Percentiles rank a stretch among this genome's conserved stretches.
Evolutionary conservation across 164 flowering plant species (phyloP).

Genomic region (Nymphaea thermarum): DNA sequence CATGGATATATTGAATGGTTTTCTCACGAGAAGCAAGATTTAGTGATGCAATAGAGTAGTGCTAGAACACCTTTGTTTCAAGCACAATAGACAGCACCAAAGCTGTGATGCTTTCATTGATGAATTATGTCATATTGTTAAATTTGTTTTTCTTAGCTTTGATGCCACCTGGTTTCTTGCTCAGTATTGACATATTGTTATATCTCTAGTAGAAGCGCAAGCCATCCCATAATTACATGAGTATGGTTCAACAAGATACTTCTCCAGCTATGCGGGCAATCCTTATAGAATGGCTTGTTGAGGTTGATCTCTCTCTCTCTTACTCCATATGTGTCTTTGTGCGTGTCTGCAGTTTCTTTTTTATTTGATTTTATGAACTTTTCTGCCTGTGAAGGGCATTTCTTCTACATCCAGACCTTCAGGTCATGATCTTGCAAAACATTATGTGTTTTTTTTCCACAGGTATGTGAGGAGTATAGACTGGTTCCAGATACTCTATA

Average conservation of each 20-base stretch:
- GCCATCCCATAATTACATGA: constrained; percentile 85
- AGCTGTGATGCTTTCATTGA: too few species aligned
- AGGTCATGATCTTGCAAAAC: constrained; percentile 7
- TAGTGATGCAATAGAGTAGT: too few species aligned
- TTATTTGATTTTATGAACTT: background rate
- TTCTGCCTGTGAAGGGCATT: background rate
- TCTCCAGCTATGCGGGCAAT: constrained; percentile 90
- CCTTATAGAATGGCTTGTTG: constrained; percentile 94
- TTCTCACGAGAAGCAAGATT: too few species aligned
- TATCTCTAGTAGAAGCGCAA: constrained; percentile 54
- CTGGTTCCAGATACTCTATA: constrained; percentile 90
- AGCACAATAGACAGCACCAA: too few species aligned
- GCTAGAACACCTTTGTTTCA: too few species aligned
- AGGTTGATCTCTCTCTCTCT: constrained; percentile 26
- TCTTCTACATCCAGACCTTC: too few species aligned
- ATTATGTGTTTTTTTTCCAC: constrained; percentile 4
- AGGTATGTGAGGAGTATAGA: constrained; percentile 97
- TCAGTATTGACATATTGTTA: too few species aligned
- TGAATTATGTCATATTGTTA: too few species aligned
- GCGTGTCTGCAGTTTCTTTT: constrained; percentile 35
- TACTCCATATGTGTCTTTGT: constrained; percentile 3
- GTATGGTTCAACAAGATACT: constrained; percentile 68
- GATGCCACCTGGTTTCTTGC: too few species aligned
- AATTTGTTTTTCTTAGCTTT: too few species aligned
- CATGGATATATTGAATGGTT: too few species aligned